Base-by-base conservation (phyloP, 164 flowering plant species). In the Saururus chinensis region DNA sequence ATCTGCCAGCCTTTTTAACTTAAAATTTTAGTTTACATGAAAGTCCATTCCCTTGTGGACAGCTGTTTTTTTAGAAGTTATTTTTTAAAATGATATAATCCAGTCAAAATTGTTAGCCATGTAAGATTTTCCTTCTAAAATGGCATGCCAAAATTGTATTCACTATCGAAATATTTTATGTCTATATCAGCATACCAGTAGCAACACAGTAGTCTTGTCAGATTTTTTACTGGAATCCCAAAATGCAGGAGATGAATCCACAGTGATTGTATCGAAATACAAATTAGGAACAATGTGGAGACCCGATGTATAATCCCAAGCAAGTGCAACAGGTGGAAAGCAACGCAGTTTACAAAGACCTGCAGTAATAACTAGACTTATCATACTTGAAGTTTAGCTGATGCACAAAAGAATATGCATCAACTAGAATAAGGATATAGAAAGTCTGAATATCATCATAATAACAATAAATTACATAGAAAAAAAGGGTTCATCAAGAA, bases 291-390 rank as follows among this genome's bases (percentile, higher is more conserved):
- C 79, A 56, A 89, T 68, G 54, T 89, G 90, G 51, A 95, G 84
- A 72, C 97, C 99, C 51, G 97, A 87, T 66, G 77, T 81, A 10
- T 77, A 66, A 77, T 91, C 99, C 96, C 95, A 95, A 69, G 85
- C 93, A 76, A 95, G 73, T 60, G 86, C 97, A 54, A 89, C 84
- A 24, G 99, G 97, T 61, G 99, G 99, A 72, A 95, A 91, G 76
- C 99, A 95, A 57, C 97, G 96, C 63, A 84, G 57, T 75, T 80
- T 91, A 72, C 99, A 95, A 49, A 95, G 93, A 66, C 80, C 99
- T 95, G 74, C 67, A 79, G 61, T 57, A 61, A 49, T 35, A 73
- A 56, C 23, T 30, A 30, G 37, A 30, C 37, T 30, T 30, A 6
- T 30, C 37, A 30, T 2, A 30, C 37, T 30, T 30, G 6, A 30